Evolutionary conservation across 805 yeast species (phyloP).

Genomic region (Candida gorgasii): DNA sequence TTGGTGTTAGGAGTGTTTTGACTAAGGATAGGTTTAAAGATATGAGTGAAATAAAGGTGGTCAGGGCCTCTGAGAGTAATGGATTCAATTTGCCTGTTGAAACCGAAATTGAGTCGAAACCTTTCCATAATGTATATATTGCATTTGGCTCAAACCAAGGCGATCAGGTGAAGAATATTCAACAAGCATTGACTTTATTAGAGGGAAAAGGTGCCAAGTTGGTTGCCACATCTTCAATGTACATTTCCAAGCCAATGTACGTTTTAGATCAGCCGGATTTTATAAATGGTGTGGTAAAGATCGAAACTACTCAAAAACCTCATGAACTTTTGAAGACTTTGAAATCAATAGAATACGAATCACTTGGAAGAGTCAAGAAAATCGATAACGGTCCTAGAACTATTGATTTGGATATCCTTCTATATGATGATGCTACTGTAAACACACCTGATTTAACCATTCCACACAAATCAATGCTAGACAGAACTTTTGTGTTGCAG

Average conservation of each 20-base stretch:
- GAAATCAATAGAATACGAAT: slow-evolving; percentile 77
- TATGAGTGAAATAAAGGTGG: slow-evolving; percentile 17
- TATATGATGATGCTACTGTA: slow-evolving; percentile 62
- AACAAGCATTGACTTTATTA: slow-evolving; percentile 52
- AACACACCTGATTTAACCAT: slow-evolving; percentile 62
- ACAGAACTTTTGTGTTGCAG: slow-evolving; percentile 83
- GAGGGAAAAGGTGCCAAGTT: slow-evolving; percentile 45
- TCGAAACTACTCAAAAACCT: slow-evolving; percentile 65
- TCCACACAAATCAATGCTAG: slow-evolving; percentile 88
- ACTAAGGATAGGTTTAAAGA: slow-evolving; percentile 39
- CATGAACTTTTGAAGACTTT: slow-evolving; percentile 57
- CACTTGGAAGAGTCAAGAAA: slow-evolving; percentile 68
- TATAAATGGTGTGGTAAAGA: slow-evolving; percentile 76
- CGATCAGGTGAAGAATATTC: slow-evolving; percentile 62
- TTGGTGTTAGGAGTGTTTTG: slow-evolving; percentile 77
- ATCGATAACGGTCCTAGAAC: slow-evolving; percentile 91
- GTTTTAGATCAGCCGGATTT: slow-evolving; percentile 76
- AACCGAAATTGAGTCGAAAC: slow-evolving; percentile 3
- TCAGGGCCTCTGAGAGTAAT: slow-evolving; percentile 5
- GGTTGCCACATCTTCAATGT: slow-evolving; percentile 69
- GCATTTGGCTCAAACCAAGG: slow-evolving; percentile 94
- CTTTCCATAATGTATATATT: slow-evolving; percentile 58
- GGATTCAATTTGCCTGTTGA: slow-evolving; percentile 36
- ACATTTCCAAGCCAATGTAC: slow-evolving; percentile 93
- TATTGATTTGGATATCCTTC: slow-evolving; percentile 83